phyloP scores from a whole-genome alignment of 1,139 yeast species.

The Fermentozyma sake region DNA sequence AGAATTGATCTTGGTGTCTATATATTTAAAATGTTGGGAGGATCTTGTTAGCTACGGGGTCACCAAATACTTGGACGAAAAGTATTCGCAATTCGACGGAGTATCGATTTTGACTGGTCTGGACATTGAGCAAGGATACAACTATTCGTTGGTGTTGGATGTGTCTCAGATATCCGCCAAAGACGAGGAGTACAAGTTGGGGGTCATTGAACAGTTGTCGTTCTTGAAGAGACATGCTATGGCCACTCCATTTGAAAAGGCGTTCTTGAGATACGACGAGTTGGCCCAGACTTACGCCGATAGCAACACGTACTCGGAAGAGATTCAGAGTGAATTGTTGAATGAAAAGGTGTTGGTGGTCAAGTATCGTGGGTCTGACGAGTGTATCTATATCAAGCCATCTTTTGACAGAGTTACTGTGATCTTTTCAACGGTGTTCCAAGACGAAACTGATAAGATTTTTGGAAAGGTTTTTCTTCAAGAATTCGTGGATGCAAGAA shows the following conservation, averaged over 20 bases:
- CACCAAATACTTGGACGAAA: slow-evolving; percentile 35
- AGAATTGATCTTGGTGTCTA: slow-evolving; percentile 60
- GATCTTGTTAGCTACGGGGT: slow-evolving; percentile 71
- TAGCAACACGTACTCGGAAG: slow-evolving; percentile 47
- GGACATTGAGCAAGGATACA: slow-evolving; percentile 70
- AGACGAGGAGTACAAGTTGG: slow-evolving; percentile 42
- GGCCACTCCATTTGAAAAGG: slow-evolving; percentile 90
- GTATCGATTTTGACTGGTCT: slow-evolving; percentile 22
- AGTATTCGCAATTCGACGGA: slow-evolving; percentile 31
- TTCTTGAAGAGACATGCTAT: slow-evolving; percentile 79
- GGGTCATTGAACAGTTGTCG: slow-evolving; percentile 60
- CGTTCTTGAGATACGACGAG: slow-evolving; percentile 73
- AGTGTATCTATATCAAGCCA: slow-evolving; percentile 85
- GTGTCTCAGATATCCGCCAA: slow-evolving; percentile 39
- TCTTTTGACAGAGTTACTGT: slow-evolving; percentile 96
- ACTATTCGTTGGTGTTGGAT: slow-evolving; percentile 73
- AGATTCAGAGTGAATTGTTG: slow-evolving; percentile 42
- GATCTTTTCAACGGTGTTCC: slow-evolving; percentile 87
- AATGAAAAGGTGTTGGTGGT: slow-evolving; percentile 65
- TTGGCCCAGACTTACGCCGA: slow-evolving; percentile 54
- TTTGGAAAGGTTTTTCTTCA: slow-evolving; percentile 94
- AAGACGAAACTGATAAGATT: slow-evolving; percentile 94
- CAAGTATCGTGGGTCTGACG: slow-evolving; percentile 83
- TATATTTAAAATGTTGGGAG: slow-evolving; percentile 71
- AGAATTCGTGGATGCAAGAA: slow-evolving; percentile 96